Evolutionary conservation across 2,329 filamentous ascomycete genomes (phyloP).

Genomic region (Pestalotiopsis sp.): DNA sequence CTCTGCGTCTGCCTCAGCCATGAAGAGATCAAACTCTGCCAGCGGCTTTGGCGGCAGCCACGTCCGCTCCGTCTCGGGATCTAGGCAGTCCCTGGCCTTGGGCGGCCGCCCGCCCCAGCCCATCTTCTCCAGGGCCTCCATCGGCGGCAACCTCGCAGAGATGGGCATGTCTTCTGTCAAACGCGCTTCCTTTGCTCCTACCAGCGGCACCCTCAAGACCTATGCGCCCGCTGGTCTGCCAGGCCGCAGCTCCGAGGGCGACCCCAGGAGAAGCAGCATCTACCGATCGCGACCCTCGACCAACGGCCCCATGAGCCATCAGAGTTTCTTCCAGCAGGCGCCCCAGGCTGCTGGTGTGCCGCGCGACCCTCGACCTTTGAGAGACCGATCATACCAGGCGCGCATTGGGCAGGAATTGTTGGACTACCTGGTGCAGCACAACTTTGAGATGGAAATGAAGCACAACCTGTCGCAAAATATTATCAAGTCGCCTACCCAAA

Average conservation of each 20-base stretch:
- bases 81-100: slow-evolving; percentile 83
- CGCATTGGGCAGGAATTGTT: slow-evolving; percentile 86
- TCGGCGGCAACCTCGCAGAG: slow-evolving; percentile 78
- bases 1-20: slow-evolving; percentile 68
- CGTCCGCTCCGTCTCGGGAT: slow-evolving; percentile 80
- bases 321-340: slow-evolving; percentile 93
- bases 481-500: slow-evolving; percentile 92
- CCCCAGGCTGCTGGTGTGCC: slow-evolving; percentile 82
- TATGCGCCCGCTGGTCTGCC: slow-evolving; percentile 61
- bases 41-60: slow-evolving; percentile 73
- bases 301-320: slow-evolving; percentile 70
- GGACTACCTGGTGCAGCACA: slow-evolving; percentile 89
- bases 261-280: slow-evolving; percentile 77
- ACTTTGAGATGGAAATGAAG: slow-evolving; percentile 98
- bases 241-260: slow-evolving; percentile 52
- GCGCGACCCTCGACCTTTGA: slow-evolving; percentile 83
- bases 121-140: slow-evolving; percentile 82
- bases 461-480: slow-evolving; percentile 89
- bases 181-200: slow-evolving; percentile 69
- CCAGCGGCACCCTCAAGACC: slow-evolving; percentile 66
- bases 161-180: slow-evolving; percentile 82
- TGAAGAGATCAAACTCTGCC: slow-evolving; percentile 89
- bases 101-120: slow-evolving; percentile 82
- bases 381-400: slow-evolving; percentile 77
- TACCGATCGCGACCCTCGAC: slow-evolving; percentile 72